Percentiles rank a stretch among this genome's conserved stretches.
phyloP scores from a whole-genome alignment of 108 stramenopile genomes.

The Cyclostephanos tholiformis region DNA sequence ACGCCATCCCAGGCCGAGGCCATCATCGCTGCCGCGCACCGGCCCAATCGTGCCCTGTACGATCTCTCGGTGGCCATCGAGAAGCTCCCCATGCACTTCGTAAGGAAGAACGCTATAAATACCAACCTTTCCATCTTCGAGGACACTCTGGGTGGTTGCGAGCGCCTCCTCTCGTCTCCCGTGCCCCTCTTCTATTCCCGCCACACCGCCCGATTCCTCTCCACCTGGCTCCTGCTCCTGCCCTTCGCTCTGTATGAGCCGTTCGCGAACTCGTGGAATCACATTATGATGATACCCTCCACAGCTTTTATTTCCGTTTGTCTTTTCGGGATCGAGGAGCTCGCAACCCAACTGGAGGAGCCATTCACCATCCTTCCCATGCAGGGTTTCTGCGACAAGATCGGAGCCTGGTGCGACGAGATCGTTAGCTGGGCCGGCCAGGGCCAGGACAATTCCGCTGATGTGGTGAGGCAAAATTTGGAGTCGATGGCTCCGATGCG shows the following conservation, averaged over 20 bases:
- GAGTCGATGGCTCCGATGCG: neutral
- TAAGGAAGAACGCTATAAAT: slow-evolving; percentile 64
- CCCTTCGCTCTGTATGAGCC: slow-evolving; percentile 71
- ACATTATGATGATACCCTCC: slow-evolving; percentile 69
- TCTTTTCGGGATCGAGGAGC: slow-evolving; percentile 82
- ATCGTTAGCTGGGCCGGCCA: slow-evolving; percentile 44
- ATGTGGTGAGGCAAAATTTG: slow-evolving; percentile 1
- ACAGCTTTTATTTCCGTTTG: slow-evolving; percentile 55
- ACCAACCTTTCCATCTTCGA: slow-evolving; percentile 60
- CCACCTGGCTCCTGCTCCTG: slow-evolving; percentile 60
- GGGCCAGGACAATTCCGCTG: slow-evolving; percentile 17
- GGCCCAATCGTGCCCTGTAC: slow-evolving; percentile 64
- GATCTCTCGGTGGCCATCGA: slow-evolving; percentile 67
- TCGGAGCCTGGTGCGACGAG: slow-evolving; percentile 47
- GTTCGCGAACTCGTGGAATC: slow-evolving; percentile 65
- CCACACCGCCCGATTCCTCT: slow-evolving; percentile 74
- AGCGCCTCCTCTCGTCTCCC: slow-evolving; percentile 61
- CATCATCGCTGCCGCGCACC: slow-evolving; percentile 60
- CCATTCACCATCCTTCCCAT: slow-evolving; percentile 82
- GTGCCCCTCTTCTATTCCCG: slow-evolving; percentile 68
- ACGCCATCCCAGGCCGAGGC: slow-evolving; percentile 53
- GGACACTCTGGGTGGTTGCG: slow-evolving; percentile 60
- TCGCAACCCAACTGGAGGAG: slow-evolving; percentile 78
- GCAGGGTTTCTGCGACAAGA: slow-evolving; percentile 82
- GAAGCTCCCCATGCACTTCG: slow-evolving; percentile 69